Evolutionary conservation across 768 basidiomycete species (phyloP), one percentile per base, ranked within the genome.

Genomic region (Hemileccinum impolitum): DNA sequence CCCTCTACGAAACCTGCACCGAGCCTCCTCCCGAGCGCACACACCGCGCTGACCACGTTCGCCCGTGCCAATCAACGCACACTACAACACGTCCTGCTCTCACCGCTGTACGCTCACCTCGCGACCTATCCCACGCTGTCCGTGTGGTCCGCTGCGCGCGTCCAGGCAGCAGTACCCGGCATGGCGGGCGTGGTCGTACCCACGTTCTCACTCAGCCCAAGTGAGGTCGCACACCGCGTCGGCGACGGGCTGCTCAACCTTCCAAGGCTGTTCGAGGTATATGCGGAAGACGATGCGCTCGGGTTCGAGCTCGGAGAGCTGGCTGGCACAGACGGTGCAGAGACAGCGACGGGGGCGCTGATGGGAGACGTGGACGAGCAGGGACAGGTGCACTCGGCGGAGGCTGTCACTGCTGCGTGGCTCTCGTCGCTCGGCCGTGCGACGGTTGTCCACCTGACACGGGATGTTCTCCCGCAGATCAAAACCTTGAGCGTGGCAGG

Each of bases 181-280:
- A 68, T 74, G 18, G 72, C 74, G 18, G 75, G 71, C 13, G 63
- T 75, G 21, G 68, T 73, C 61, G 80, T 98, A 6, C 96, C 96
- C 2, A 90, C 81, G 6, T 99, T 99, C 72, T 96, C 94, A 1
- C 75, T 97, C 12, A 90, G 90, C 10, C 94, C 94, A 1, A 95
- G 85, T 47, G 90, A 92, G 46, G 83, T 80, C 4, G 85, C 96
- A 52, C 89, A 94, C 51, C 82, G 84, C 49, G 85, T 97, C 28
- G 89, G 90, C 3, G 96, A 98, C 62, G 93, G 94, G n/a, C 71
- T 99, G 30, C 75, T 97, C 28, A 96, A 95, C 70, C 80, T 99
- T 3, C 92, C 95, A 2, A 72, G 94, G 48, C 72, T 98, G 14
- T 96, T 98, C 61, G 94, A 98, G 66, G 87, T 94, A 15, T 95